Conservation (phyloP, 257 asterid species). For the Knoxia roxburghii region DNA sequence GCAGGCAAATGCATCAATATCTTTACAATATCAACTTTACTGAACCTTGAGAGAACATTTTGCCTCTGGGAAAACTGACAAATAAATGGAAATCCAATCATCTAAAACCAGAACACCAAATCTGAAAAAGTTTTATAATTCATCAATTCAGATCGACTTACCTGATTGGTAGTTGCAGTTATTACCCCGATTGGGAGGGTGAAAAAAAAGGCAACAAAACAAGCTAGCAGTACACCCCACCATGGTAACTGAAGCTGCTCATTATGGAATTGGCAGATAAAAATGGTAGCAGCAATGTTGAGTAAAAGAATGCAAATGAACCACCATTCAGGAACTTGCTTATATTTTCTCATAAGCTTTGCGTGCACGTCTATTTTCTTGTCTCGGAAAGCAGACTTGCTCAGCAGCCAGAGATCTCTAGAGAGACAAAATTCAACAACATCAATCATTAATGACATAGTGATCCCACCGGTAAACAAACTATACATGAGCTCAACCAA, state of each 20-base stretch:
- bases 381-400: slow-evolving; percentile 75
- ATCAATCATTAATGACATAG: too few relatives aligned
- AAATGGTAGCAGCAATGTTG: slow-evolving; percentile 55
- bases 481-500: too few relatives aligned
- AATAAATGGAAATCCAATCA: neutral
- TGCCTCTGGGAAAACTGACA: neutral
- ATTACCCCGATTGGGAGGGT: slow-evolving; percentile 91
- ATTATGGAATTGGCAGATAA: slow-evolving; percentile 57
- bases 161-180: slow-evolving; percentile 88
- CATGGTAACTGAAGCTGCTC: slow-evolving; percentile 90
- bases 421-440: neutral
- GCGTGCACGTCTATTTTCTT: slow-evolving; percentile 77
- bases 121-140: neutral
- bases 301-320: slow-evolving; percentile 53
- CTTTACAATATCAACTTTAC: neutral
- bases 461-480: too few relatives aligned
- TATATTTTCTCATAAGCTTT: slow-evolving; percentile 77
- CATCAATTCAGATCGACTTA: slow-evolving; percentile 14
- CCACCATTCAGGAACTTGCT: slow-evolving; percentile 96
- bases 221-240: slow-evolving; percentile 96
- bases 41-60: neutral
- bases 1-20: neutral
- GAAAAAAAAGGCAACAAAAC: slow-evolving; percentile 70
- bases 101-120: neutral
- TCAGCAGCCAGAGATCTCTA: slow-evolving; percentile 75